Conservation (phyloP, 352 stramenopile species). For the Paralagenidium karlingii region DNA sequence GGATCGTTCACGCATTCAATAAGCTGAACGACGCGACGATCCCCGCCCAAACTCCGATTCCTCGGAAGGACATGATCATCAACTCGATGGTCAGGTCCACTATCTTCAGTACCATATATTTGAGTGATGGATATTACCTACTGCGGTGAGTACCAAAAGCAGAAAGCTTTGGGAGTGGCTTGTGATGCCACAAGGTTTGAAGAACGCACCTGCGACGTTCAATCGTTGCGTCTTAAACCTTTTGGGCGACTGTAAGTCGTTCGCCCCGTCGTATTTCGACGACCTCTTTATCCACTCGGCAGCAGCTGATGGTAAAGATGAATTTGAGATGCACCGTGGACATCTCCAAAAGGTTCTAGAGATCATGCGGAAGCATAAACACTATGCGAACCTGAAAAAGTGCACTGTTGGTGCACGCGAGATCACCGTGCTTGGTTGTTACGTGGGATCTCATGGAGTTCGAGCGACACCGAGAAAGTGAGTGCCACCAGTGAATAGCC, state of each 20-base stretch:
- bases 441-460: neutral
- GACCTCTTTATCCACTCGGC: neutral
- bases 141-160: neutral
- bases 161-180: neutral
- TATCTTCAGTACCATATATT: neutral
- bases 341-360: neutral
- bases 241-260: constrained; percentile 6
- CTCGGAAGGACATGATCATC: neutral
- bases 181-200: constrained; percentile 7
- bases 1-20: constrained; percentile 3
- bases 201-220: constrained; percentile 17
- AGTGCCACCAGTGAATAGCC: neutral
- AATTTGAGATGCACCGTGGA: neutral
- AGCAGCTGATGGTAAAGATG: neutral
- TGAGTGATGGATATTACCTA: neutral
- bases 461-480: neutral
- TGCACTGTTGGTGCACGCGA: neutral
- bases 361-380: neutral
- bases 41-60: constrained; percentile 1
- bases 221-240: constrained; percentile 15
- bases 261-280: constrained; percentile 1
- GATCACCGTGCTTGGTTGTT: neutral
- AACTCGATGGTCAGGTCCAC: neutral
- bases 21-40: constrained; percentile 1
- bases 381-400: neutral